phyloP scores from a whole-genome alignment of 352 stramenopile genomes.

The Peronospora tabacina region DNA sequence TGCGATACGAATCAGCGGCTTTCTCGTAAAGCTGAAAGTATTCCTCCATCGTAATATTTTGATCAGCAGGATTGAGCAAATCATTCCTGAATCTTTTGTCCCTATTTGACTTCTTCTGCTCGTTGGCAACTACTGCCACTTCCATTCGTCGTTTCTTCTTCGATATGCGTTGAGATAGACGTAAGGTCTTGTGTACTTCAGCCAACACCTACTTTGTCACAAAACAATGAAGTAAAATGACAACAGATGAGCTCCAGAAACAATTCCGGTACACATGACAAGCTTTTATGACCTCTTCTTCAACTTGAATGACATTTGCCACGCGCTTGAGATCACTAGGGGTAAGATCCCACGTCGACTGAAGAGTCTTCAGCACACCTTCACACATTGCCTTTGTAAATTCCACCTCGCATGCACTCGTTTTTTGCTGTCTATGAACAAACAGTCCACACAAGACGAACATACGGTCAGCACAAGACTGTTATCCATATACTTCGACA shows the following conservation, averaged over 20 bases:
- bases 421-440: constrained; percentile 45
- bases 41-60: constrained; percentile 27
- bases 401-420: constrained; percentile 59
- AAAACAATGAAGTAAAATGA: not conserved
- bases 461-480: not conserved
- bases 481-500: not conserved
- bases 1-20: constrained; percentile 57
- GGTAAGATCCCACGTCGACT: constrained; percentile 65
- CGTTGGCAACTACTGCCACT: constrained; percentile 7
- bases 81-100: constrained; percentile 4
- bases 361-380: constrained; percentile 49
- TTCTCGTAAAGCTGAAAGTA: constrained; percentile 52
- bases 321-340: constrained; percentile 48
- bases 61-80: constrained; percentile 1
- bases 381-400: constrained; percentile 71
- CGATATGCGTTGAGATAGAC: constrained; percentile 23
- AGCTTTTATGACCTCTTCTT: constrained; percentile 32
- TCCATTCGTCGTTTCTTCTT: constrained; percentile 39
- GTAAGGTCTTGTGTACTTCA: constrained; percentile 58
- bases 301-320: constrained; percentile 52
- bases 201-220: constrained; percentile 34
- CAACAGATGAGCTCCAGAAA: not conserved
- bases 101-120: constrained; percentile 2
- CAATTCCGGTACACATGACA: not conserved
- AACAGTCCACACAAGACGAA: not conserved